Percentiles rank a stretch among this genome's conserved stretches.
These are phyloP conservation scores for Wickerhamomyces chambardii DNA, from an alignment of 805 yeast genomes.

Conservation along the genomic window DNA sequence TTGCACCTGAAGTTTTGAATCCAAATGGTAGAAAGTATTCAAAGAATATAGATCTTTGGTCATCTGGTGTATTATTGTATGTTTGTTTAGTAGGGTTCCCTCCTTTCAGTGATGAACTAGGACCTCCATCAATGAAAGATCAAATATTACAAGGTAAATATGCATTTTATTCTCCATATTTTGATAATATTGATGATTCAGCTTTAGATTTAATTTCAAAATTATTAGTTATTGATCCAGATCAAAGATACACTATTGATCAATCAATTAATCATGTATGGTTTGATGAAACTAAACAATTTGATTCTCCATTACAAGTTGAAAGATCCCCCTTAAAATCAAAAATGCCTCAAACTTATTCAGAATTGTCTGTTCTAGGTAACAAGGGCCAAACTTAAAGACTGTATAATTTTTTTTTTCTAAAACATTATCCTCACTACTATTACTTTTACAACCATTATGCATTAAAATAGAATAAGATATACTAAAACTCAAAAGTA, in stretches of 20 bases:
- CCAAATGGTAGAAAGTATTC: conserved; percentile 48
- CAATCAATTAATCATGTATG: conserved; percentile 87
- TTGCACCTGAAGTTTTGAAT: conserved; percentile 67
- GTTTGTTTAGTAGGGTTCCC: conserved; percentile 82
- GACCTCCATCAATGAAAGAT: conserved; percentile 71
- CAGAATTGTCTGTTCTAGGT: conserved; percentile 20
- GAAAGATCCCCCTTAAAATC: conserved; percentile 21
- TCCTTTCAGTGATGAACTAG: conserved; percentile 76
- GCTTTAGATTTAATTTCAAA: conserved; percentile 59
- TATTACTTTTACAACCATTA: too few species aligned
- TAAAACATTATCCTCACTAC: too few species aligned
- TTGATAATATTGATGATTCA: conserved; percentile 62
- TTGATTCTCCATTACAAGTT: conserved; percentile 3
- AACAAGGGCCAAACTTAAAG: too few species aligned
- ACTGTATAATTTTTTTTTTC: too few species aligned
- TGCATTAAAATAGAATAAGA: too few species aligned
- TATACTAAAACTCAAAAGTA: too few species aligned
- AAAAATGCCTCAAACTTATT: conserved; percentile 25
- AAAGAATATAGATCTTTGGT: conserved; percentile 75
- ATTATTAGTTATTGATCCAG: conserved; percentile 55
- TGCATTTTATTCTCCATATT: conserved; percentile 73
- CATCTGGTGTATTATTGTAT: conserved; percentile 68
- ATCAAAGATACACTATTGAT: conserved; percentile 69
- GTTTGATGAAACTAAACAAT: conserved; percentile 31
- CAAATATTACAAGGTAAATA: conserved; percentile 60